phyloP scores from a whole-genome alignment of 768 basidiomycete species.

The Rhizopogon vinicolor region DNA sequence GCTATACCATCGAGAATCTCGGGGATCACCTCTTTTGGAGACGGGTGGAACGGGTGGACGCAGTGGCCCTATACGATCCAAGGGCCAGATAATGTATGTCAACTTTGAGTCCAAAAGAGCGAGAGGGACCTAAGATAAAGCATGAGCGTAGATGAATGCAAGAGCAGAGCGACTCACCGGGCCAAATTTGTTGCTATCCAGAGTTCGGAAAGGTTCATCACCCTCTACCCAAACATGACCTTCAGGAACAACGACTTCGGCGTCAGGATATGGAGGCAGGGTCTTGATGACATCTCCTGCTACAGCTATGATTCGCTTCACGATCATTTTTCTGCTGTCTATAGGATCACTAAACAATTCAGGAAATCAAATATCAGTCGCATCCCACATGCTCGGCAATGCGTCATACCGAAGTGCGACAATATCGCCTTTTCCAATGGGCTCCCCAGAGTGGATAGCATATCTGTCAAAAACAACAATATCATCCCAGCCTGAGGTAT shows the following conservation, averaged over 20 bases:
- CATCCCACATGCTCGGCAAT: not conserved
- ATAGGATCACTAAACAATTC: conserved; percentile 48
- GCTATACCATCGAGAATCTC: conserved; percentile 20
- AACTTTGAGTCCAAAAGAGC: conserved; percentile 50
- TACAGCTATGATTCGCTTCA: conserved; percentile 64
- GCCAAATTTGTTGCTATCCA: conserved; percentile 72
- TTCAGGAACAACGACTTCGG: conserved; percentile 48
- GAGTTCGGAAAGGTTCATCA: conserved; percentile 60
- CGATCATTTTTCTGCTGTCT: conserved; percentile 45
- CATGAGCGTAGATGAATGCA: not conserved
- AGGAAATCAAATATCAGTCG: not conserved
- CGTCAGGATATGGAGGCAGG: conserved; percentile 60
- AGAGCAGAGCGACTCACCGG: conserved; percentile 39
- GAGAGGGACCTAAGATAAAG: conserved; percentile 29
- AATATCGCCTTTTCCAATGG: conserved; percentile 54
- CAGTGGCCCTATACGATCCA: conserved; percentile 38
- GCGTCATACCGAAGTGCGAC: conserved; percentile 52
- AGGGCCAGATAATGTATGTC: conserved; percentile 47
- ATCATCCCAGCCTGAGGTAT: conserved; percentile 57
- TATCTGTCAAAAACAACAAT: conserved; percentile 58
- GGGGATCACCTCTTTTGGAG: conserved; percentile 12
- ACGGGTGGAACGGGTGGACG: conserved; percentile 16
- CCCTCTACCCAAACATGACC: conserved; percentile 79
- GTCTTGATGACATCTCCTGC: conserved; percentile 64
- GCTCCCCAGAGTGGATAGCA: conserved; percentile 29